These are phyloP conservation scores for Punica granatum DNA, from an alignment of 345 rosid genomes.

Conservation along the genomic window DNA sequence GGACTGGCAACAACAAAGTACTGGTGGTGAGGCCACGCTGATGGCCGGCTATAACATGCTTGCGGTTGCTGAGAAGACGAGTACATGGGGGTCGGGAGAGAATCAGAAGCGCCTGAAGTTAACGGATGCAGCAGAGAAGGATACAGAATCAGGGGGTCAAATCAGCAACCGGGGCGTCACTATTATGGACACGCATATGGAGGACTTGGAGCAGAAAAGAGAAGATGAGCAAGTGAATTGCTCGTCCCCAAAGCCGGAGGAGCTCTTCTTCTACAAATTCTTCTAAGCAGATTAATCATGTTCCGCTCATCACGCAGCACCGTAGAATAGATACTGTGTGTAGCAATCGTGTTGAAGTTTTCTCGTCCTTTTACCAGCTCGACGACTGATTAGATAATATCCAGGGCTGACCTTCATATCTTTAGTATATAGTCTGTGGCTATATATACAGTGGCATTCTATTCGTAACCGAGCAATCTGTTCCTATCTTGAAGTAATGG, in stretches of 20 bases:
- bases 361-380: no score
- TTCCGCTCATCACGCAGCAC: background rate
- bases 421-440: no score
- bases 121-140: background rate
- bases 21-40: background rate
- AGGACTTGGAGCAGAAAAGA: constrained; percentile 1
- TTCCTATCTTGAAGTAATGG: no score
- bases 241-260: constrained; percentile 1
- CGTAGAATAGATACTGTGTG: background rate
- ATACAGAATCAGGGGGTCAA: background rate
- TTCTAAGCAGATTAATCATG: constrained; percentile 2
- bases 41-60: background rate
- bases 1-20: constrained; percentile 3
- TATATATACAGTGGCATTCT: no score
- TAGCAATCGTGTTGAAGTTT: no score
- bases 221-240: constrained; percentile 10
- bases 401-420: no score
- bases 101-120: constrained; percentile 5
- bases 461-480: no score
- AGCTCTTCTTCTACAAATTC: constrained; percentile 15
- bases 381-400: no score
- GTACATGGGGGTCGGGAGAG: background rate
- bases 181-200: constrained; percentile 7
- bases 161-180: background rate
- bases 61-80: background rate